phyloP scores from a whole-genome alignment of 2,329 filamentous ascomycete genomes.

The Trichophyton rubrum region DNA sequence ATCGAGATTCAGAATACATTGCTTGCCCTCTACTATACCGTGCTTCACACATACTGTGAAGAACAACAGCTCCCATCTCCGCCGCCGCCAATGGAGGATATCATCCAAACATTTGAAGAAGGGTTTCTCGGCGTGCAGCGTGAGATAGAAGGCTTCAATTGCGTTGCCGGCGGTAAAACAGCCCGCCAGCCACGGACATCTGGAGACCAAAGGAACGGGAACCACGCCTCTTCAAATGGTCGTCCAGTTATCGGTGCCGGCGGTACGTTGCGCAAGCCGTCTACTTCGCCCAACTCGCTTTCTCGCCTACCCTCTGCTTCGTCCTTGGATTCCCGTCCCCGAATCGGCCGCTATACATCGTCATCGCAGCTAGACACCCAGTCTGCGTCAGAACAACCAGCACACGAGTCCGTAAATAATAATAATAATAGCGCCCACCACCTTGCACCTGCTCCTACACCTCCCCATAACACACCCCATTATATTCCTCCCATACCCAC shows the following conservation, averaged over 20 bases:
- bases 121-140: slow-evolving; percentile 52
- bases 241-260: slow-evolving; percentile 21
- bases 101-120: slow-evolving; percentile 53
- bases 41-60: slow-evolving; percentile 59
- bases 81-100: slow-evolving; percentile 57
- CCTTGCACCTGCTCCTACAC: background rate
- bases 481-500: slow-evolving; percentile 7
- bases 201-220: slow-evolving; percentile 36
- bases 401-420: background rate
- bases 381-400: background rate
- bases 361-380: background rate
- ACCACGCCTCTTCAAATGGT: slow-evolving; percentile 19
- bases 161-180: slow-evolving; percentile 55
- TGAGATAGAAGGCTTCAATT: slow-evolving; percentile 53
- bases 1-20: slow-evolving; percentile 67
- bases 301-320: slow-evolving; percentile 18
- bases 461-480: background rate
- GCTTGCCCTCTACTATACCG: slow-evolving; percentile 66
- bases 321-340: slow-evolving; percentile 17
- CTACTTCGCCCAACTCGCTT: slow-evolving; percentile 20
- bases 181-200: slow-evolving; percentile 45
- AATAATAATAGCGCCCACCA: slow-evolving; percentile 4
- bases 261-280: slow-evolving; percentile 24
- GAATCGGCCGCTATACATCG: slow-evolving; percentile 12
- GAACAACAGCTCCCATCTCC: slow-evolving; percentile 58